Conservation (phyloP, 2,329 filamentous ascomycete genomes). For the Aspergillus viridinutans region DNA sequence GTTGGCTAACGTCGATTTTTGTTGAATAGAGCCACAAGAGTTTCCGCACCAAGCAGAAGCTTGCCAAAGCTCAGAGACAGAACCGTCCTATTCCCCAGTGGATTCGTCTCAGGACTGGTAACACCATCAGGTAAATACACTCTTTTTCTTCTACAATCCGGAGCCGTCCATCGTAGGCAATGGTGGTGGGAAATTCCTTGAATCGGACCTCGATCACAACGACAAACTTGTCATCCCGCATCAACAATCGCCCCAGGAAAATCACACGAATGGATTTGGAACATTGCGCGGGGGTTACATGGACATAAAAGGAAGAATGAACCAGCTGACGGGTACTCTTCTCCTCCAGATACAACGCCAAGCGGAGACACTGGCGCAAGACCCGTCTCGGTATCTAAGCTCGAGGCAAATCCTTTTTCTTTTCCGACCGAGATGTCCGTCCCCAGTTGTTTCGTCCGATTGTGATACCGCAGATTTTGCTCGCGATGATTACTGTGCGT, state of each 20-base stretch:
- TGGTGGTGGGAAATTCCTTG: neutral
- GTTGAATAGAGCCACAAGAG: conserved; percentile 87
- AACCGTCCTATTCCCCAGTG: conserved; percentile 99
- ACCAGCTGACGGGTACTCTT: conserved; percentile 12
- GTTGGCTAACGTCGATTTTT: conserved; percentile 9
- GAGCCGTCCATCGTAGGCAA: neutral
- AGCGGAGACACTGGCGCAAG: conserved; percentile 99
- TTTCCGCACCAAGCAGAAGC: conserved; percentile 99
- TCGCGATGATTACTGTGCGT: conserved; percentile 13
- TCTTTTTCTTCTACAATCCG: conserved; percentile 2
- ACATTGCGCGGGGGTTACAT: neutral
- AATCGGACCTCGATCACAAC: neutral
- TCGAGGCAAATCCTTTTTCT: conserved; percentile 40
- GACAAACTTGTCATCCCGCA: neutral
- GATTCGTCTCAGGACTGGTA: conserved; percentile 97
- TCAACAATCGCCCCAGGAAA: neutral
- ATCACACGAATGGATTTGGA: neutral
- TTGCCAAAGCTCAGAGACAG: conserved; percentile 99
- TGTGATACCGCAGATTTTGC: conserved; percentile 22
- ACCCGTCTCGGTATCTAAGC: conserved; percentile 97
- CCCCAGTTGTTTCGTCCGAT: conserved; percentile 25
- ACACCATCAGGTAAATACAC: conserved; percentile 91
- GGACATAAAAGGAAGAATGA: neutral
- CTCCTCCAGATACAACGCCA: conserved; percentile 88
- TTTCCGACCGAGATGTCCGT: conserved; percentile 29